phyloP scores from a whole-genome alignment of 192 early-diverging fungal species.

The Dissophora globulifera region DNA sequence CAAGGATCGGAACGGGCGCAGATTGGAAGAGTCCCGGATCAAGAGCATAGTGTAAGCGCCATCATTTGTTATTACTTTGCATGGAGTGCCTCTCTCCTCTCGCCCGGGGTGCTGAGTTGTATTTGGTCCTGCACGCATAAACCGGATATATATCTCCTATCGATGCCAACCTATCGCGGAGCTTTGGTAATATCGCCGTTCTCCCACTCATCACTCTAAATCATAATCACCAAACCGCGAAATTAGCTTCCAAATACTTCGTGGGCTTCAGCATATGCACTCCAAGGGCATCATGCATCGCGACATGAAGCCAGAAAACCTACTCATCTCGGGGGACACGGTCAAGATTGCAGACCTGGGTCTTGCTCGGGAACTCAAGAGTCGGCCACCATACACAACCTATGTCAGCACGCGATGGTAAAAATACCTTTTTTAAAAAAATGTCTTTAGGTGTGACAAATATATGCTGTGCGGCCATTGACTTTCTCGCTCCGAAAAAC shows the following conservation, averaged over 20 bases:
- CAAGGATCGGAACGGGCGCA: constrained; percentile 73
- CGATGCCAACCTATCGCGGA: no score
- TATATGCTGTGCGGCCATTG: neutral
- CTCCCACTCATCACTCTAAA: no score
- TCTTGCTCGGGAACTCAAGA: constrained; percentile 89
- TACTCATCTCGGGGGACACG: constrained; percentile 73
- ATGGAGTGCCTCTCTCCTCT: no score
- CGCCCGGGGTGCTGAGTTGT: no score
- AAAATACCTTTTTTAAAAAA: no score
- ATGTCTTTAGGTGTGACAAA: no score
- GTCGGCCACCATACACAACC: constrained; percentile 91
- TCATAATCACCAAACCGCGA: neutral
- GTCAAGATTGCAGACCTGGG: constrained; percentile 98
- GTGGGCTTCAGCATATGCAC: constrained; percentile 92
- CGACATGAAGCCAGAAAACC: constrained; percentile 98
- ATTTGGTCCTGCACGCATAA: neutral
- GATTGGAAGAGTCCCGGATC: constrained; percentile 73
- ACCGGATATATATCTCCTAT: no score
- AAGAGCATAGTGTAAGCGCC: constrained; percentile 78
- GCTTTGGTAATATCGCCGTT: neutral
- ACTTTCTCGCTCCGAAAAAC: no score
- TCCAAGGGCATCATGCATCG: constrained; percentile 93
- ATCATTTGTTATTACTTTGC: no score
- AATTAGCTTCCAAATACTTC: constrained; percentile 83
- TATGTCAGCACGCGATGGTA: constrained; percentile 99